phyloP scores from a whole-genome alignment of 495 filamentous ascomycete genomes.

The Hypomontagnella submonticulosa region DNA sequence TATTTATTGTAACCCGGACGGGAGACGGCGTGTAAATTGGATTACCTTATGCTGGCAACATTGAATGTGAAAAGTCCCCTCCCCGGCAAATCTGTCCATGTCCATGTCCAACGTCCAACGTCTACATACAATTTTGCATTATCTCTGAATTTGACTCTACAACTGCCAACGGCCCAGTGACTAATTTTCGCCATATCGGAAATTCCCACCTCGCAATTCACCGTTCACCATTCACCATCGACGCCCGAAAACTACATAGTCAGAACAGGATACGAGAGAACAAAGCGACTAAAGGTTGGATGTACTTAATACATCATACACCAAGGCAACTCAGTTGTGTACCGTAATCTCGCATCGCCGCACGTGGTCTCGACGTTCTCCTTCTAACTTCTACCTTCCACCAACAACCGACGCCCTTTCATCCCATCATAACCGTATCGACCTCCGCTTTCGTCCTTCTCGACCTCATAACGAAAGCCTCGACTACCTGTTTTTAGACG shows the following conservation, averaged over 20 bases:
- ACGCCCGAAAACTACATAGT: too few relatives aligned
- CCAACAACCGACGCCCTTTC: background rate
- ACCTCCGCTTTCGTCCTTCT: background rate
- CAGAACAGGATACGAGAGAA: too few relatives aligned
- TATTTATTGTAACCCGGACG: background rate
- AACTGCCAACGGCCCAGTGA: too few relatives aligned
- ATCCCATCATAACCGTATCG: background rate
- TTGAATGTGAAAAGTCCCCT: conserved; percentile 36
- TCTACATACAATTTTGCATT: background rate
- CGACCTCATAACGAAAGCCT: background rate
- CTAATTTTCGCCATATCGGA: too few relatives aligned
- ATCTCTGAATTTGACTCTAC: background rate
- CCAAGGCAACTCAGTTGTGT: background rate
- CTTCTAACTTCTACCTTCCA: background rate
- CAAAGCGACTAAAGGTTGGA: too few relatives aligned
- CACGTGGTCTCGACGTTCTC: conserved; percentile 12
- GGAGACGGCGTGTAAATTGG: too few relatives aligned
- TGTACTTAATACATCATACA: background rate
- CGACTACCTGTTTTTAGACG: background rate
- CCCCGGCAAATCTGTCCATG: conserved; percentile 40
- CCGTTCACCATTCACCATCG: too few relatives aligned
- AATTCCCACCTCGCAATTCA: too few relatives aligned
- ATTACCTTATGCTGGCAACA: too few relatives aligned
- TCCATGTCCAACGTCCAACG: conserved; percentile 18
- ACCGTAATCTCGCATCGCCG: background rate